Percentiles rank a stretch among this genome's conserved stretches.
Conservation (phyloP, 768 basidiomycete genomes). For the Kwoniella dendrophila region DNA sequence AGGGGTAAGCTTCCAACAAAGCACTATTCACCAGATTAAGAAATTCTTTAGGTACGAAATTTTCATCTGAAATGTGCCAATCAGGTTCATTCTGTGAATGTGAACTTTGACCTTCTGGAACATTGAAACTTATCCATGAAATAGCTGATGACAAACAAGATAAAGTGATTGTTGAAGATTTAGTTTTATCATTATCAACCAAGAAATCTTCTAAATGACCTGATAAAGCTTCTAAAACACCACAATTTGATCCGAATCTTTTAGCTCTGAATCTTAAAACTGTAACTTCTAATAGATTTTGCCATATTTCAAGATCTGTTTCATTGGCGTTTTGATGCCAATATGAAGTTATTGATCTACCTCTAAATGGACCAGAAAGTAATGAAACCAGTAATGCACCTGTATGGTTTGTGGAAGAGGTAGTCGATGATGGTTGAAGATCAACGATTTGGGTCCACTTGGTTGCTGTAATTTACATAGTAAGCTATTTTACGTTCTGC, state of each 20-base stretch:
- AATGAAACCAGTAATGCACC: slow-evolving; percentile 45
- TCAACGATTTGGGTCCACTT: slow-evolving; percentile 38
- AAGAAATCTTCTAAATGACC: slow-evolving; percentile 40
- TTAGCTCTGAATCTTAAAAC: slow-evolving; percentile 44
- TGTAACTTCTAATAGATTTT: slow-evolving; percentile 32
- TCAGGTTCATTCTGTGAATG: too few relatives aligned
- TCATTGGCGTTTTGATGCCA: slow-evolving; percentile 36
- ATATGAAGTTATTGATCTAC: slow-evolving; percentile 26
- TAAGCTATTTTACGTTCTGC: too few relatives aligned
- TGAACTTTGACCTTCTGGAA: slow-evolving; percentile 9
- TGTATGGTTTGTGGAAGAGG: slow-evolving; percentile 44
- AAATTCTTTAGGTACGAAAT: slow-evolving; percentile 40
- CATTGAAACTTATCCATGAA: slow-evolving; percentile 31
- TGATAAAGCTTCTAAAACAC: slow-evolving; percentile 43
- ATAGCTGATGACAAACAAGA: slow-evolving; percentile 39
- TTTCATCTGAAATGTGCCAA: slow-evolving; percentile 33
- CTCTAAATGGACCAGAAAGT: slow-evolving; percentile 44
- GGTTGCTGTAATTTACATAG: slow-evolving; percentile 6
- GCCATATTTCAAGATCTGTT: slow-evolving; percentile 39
- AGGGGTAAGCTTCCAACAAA: slow-evolving; percentile 35
- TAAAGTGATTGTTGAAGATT: slow-evolving; percentile 40
- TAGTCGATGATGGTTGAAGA: slow-evolving; percentile 30
- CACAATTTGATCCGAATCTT: slow-evolving; percentile 41
- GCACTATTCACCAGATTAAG: slow-evolving; percentile 33
- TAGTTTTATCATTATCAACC: slow-evolving; percentile 30